Percentiles rank a stretch among this genome's conserved stretches.
Evolutionary conservation across 164 flowering plant species (phyloP).

Genomic region (Magnolia sinica): DNA sequence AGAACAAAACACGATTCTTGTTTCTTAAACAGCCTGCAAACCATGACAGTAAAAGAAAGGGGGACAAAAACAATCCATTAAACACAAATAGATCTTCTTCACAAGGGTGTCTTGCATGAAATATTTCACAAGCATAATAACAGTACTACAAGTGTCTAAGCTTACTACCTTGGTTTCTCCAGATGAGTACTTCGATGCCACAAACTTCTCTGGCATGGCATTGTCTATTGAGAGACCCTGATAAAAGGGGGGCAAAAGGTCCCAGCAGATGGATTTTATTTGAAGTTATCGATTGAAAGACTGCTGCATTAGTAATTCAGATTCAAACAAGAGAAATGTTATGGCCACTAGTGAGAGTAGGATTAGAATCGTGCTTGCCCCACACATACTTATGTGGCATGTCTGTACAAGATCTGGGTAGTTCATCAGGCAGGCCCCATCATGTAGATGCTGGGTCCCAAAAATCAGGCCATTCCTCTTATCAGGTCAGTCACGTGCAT

Average conservation of each 20-base stretch:
- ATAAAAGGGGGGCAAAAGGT: conserved; percentile 7
- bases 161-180: conserved; percentile 52
- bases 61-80: conserved; percentile 14
- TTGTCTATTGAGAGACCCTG: conserved; percentile 79
- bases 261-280: conserved; percentile 5
- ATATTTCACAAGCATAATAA: conserved; percentile 1
- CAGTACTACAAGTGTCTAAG: conserved; percentile 4
- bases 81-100: conserved; percentile 1
- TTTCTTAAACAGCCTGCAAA: conserved; percentile 81
- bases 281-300: not conserved
- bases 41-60: conserved; percentile 30
- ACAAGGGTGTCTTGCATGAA: conserved; percentile 8
- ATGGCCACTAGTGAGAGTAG: too few species aligned
- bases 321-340: not conserved
- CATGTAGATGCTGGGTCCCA: not conserved
- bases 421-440: too few species aligned
- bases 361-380: too few species aligned
- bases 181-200: conserved; percentile 82
- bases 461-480: not conserved
- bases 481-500: not conserved
- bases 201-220: conserved; percentile 71
- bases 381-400: too few species aligned
- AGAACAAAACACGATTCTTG: conserved; percentile 44
- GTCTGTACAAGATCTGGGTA: too few species aligned
- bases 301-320: not conserved